A percentile compares a stretch with the other conserved stretches of the same genome.
These are phyloP conservation scores for Colletotrichum tropicicola DNA, from an alignment of 2,329 filamentous ascomycete genomes.

Conservation along the genomic window DNA sequence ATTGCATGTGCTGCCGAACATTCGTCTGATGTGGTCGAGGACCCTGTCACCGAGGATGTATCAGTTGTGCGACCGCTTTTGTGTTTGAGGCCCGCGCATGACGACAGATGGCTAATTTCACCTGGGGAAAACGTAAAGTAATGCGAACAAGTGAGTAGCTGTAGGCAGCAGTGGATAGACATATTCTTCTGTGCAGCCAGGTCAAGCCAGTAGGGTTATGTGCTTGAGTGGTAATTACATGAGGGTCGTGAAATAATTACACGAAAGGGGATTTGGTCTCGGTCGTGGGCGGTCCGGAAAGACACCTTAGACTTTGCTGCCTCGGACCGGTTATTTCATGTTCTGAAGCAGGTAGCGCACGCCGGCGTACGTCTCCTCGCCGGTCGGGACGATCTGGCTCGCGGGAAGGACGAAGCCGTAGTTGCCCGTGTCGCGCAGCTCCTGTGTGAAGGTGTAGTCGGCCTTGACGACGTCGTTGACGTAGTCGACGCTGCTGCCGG, in stretches of 20 bases:
- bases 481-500: slow-evolving; percentile 56
- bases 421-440: slow-evolving; percentile 46
- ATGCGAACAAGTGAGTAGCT: background rate
- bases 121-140: background rate
- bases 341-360: slow-evolving; percentile 67
- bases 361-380: slow-evolving; percentile 53
- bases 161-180: background rate
- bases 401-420: slow-evolving; percentile 55
- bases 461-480: slow-evolving; percentile 51
- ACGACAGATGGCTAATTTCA: background rate
- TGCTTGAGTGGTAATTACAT: background rate
- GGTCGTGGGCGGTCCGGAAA: too few relatives aligned
- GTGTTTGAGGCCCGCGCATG: background rate
- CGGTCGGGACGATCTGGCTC: slow-evolving; percentile 51
- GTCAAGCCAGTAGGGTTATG: background rate
- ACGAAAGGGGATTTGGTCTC: too few relatives aligned
- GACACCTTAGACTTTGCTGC: background rate
- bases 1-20: background rate
- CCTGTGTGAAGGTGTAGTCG: slow-evolving; percentile 50
- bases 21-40: slow-evolving; percentile 14
- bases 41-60: slow-evolving; percentile 4
- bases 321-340: slow-evolving; percentile 42
- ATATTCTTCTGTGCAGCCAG: too few relatives aligned
- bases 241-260: background rate
- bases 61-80: background rate